These are phyloP conservation scores for Fragaria iinumae DNA, from an alignment of 306 rosid species.

Conservation along the genomic window DNA sequence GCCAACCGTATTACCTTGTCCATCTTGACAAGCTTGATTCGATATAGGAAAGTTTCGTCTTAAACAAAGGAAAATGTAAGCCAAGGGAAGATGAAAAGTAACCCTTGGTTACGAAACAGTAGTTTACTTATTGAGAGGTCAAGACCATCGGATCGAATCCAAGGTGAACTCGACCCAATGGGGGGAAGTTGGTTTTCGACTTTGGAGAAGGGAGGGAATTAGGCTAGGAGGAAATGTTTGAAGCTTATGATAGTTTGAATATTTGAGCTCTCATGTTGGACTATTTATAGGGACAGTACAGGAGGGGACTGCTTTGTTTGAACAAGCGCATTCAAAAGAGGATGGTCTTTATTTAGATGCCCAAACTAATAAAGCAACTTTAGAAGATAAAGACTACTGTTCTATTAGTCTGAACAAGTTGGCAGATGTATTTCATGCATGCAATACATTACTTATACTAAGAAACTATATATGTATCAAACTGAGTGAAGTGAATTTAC, in stretches of 20 bases:
- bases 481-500: not conserved
- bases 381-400: conserved; percentile 32
- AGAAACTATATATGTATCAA: not conserved
- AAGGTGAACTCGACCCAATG: conserved; percentile 53
- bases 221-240: conserved; percentile 35
- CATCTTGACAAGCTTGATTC: conserved; percentile 40
- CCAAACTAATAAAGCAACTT: conserved; percentile 40
- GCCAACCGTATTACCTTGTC: conserved; percentile 81
- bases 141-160: conserved; percentile 55
- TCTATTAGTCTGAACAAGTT: conserved; percentile 48
- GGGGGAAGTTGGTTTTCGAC: conserved; percentile 40
- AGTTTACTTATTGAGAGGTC: conserved; percentile 26
- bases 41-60: not conserved
- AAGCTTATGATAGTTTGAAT: conserved; percentile 47
- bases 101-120: conserved; percentile 15
- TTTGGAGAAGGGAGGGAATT: conserved; percentile 37
- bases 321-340: conserved; percentile 50
- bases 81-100: not conserved
- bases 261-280: conserved; percentile 45
- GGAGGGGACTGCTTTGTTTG: conserved; percentile 31
- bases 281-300: conserved; percentile 76
- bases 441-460: conserved; percentile 8
- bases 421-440: conserved; percentile 44
- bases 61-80: conserved; percentile 1
- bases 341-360: conserved; percentile 62